Evolutionary conservation across 2,329 filamentous ascomycete species (phyloP).

Genomic region (Paracorniculantispora psalliotae): DNA sequence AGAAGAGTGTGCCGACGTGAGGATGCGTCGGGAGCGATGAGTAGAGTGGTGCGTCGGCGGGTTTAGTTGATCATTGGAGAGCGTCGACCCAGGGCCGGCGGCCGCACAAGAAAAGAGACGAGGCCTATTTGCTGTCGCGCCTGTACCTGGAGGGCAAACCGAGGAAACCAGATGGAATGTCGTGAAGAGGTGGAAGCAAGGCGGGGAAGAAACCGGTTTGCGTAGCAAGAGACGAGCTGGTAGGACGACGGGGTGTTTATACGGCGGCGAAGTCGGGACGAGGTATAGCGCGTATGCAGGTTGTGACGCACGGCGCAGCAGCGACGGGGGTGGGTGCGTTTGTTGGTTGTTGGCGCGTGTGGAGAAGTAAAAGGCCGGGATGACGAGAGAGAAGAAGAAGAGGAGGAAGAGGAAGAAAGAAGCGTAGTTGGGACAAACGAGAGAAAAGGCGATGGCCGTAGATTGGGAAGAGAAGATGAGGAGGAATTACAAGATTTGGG

Average conservation of each 20-base stretch:
- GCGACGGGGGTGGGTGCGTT: constrained; percentile 2
- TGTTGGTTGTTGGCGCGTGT: neutral
- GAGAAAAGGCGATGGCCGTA: neutral
- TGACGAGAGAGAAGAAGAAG: neutral
- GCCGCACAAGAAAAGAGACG: neutral
- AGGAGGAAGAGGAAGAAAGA: no score
- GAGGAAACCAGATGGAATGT: neutral
- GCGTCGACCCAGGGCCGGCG: constrained; percentile 5
- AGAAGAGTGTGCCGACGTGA: neutral
- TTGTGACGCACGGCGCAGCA: constrained; percentile 5
- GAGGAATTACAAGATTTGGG: no score
- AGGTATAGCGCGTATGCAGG: constrained; percentile 1
- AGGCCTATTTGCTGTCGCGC: neutral
- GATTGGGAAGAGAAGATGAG: no score
- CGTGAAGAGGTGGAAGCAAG: neutral
- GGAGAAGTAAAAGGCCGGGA: no score
- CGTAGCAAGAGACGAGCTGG: neutral
- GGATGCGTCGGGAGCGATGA: neutral
- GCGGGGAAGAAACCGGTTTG: neutral
- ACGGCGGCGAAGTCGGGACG: neutral
- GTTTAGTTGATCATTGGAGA: constrained; percentile 9
- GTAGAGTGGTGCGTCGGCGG: neutral
- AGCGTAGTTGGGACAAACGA: constrained; percentile 4
- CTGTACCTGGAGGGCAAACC: neutral
- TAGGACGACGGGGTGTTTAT: neutral